A percentile compares a stretch with the other conserved stretches of the same genome.
Conservation (phyloP, 192 early-diverging fungal species). For the Rhizoclosmatium globosum region DNA sequence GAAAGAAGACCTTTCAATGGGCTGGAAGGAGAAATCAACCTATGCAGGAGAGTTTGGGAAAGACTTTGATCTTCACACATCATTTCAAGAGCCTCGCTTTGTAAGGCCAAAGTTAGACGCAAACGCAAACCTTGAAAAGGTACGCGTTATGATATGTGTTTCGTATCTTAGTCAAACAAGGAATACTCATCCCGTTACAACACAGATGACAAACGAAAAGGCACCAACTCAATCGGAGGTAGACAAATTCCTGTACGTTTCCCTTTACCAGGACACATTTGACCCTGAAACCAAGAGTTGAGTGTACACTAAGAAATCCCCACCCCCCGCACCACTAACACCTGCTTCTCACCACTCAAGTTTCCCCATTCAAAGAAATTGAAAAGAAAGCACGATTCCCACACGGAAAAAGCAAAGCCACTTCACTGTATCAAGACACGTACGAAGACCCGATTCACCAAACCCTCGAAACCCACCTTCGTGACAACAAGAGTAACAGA, state of each 20-base stretch:
- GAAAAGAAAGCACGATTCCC: constrained; percentile 13
- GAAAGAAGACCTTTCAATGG: constrained; percentile 33
- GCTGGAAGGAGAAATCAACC: constrained; percentile 33
- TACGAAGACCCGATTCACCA: constrained; percentile 17
- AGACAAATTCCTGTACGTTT: constrained; percentile 39
- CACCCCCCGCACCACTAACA: background rate
- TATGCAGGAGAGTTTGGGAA: constrained; percentile 36
- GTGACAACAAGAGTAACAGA: constrained; percentile 37
- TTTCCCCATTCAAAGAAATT: constrained; percentile 4
- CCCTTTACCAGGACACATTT: constrained; percentile 37
- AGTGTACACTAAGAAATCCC: background rate
- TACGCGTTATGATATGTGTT: background rate
- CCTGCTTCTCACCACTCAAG: background rate
- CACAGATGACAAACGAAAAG: constrained; percentile 8
- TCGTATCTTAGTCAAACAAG: background rate
- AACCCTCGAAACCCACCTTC: constrained; percentile 21
- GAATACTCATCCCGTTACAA: background rate
- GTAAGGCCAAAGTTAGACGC: constrained; percentile 33
- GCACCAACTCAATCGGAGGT: constrained; percentile 33
- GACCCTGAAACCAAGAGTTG: background rate
- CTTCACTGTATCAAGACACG: constrained; percentile 37
- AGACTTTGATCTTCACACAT: constrained; percentile 23
- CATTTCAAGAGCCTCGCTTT: constrained; percentile 34
- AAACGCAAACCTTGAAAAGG: constrained; percentile 18
- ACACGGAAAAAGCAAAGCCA: constrained; percentile 3